Base-by-base conservation (phyloP, 441 rosid genomes). In the Francoa sonchifolia region DNA sequence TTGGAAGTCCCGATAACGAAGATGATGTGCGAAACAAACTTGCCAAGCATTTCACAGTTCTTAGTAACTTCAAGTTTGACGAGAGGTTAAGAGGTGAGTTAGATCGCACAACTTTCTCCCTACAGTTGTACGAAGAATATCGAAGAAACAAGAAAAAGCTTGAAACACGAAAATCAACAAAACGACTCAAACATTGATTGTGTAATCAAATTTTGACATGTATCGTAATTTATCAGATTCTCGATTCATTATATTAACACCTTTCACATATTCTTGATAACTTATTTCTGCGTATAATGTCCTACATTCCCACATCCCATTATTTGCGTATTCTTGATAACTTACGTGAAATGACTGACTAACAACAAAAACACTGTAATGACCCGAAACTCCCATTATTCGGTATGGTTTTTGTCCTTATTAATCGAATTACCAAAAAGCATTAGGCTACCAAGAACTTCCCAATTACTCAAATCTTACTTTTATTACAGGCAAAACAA, bases 61-160 rank as follows among this genome's bases (percentile, higher is more conserved):
- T 80, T 6, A 45, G 28, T 3, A 67, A 63, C 48, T 61, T 86
- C 5, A 76, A 73, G 59, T 90, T 73, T 59, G 69, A 54, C 0
- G 77, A 77, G 76, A 77, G 71, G 41, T 57, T 71, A 62, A 68
- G 81, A 41, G 33, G 44, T 3, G 77, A 77, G 45, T 47, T 69
- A 37, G 73, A 64, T 45, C 63, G 51, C 2, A 33, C 74, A 1
- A 55, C 33, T 0, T 36, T 54, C 5, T 58, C 70, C 19, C 64
- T 81, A 8, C 65, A 59, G 19, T 59, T 71, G 16, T 65, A 68
- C 20, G 76, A 79, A 20, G 82, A 69, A 50, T 69, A 73, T 19
- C n/a, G n/a, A 62, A 62, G 72, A 47, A 54, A 47, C 70, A 53
- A 37, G 61, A 73, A 59, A 71, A 62, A 57, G 42, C 37, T 9